Percentiles rank a stretch among this genome's conserved stretches.
Evolutionary conservation across 805 yeast genomes (phyloP).

Genomic region (Schizosaccharomyces lindneri): DNA sequence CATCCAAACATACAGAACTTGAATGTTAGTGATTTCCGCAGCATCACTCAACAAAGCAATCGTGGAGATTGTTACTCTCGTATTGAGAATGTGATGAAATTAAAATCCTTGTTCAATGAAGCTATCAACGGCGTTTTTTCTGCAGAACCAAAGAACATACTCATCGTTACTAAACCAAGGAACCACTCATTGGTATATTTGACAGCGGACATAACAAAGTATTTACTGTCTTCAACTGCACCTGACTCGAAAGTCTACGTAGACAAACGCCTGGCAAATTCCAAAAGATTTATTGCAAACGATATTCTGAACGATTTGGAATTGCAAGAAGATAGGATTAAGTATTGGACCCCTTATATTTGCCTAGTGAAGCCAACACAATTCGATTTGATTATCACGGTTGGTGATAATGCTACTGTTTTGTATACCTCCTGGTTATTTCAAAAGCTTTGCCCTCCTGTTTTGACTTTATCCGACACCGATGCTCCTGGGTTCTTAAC

Average conservation of each 20-base stretch:
- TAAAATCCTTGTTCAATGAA: slow-evolving; percentile 45
- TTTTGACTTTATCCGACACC: slow-evolving; percentile 34
- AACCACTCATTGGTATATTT: neutral
- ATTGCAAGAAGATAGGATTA: slow-evolving; percentile 1
- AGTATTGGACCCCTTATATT: slow-evolving; percentile 20
- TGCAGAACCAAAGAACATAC: neutral
- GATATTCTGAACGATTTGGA: neutral
- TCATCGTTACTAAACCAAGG: neutral
- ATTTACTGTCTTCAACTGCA: neutral
- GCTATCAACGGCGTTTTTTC: slow-evolving; percentile 16
- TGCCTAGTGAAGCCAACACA: slow-evolving; percentile 7
- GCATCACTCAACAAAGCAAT: too few relatives aligned
- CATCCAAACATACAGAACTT: slow-evolving; percentile 15
- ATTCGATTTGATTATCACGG: slow-evolving; percentile 57
- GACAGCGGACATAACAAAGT: neutral
- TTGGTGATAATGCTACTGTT: slow-evolving; percentile 87
- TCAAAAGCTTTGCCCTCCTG: slow-evolving; percentile 73
- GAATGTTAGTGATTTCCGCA: too few relatives aligned
- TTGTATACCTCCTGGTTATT: slow-evolving; percentile 25
- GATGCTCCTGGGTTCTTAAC: neutral
- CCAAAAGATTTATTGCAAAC: neutral
- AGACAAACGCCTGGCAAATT: neutral
- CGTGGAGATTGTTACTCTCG: slow-evolving; percentile 10
- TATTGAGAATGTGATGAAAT: slow-evolving; percentile 41
- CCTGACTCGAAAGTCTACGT: neutral